These are phyloP conservation scores for Plasmodium inui DNA, from an alignment of 169 alveolate genomes.

Conservation along the genomic window DNA sequence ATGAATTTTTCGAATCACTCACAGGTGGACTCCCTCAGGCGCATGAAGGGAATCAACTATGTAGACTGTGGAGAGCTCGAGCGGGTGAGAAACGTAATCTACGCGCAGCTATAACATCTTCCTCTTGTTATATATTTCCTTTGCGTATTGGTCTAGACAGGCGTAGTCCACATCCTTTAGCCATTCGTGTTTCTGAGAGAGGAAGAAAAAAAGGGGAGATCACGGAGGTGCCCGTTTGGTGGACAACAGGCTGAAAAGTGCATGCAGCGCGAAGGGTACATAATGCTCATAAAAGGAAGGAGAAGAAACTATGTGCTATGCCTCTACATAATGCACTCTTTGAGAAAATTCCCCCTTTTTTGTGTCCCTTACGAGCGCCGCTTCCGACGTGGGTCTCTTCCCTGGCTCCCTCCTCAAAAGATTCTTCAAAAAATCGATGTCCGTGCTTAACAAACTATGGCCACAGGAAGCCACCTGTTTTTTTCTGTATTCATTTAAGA, in stretches of 20 bases:
- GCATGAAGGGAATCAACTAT: conserved; percentile 35
- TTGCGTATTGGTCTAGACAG: conserved; percentile 11
- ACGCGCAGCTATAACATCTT: conserved; percentile 23
- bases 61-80: conserved; percentile 21
- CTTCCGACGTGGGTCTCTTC: not conserved
- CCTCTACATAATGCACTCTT: not conserved
- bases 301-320: not conserved
- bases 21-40: conserved; percentile 14
- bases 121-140: conserved; percentile 28
- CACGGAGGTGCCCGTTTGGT: not conserved
- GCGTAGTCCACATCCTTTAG: conserved; percentile 6
- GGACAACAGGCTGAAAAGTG: not conserved
- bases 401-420: conserved; percentile 39
- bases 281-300: not conserved
- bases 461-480: not conserved
- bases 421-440: conserved; percentile 31
- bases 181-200: conserved; percentile 39
- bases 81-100: conserved; percentile 2
- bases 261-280: not conserved
- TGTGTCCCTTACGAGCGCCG: not conserved
- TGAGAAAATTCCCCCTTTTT: not conserved
- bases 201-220: not conserved
- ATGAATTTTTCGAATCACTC: not conserved
- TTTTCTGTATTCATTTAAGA: conserved; percentile 28
- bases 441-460: conserved; percentile 8